Evolutionary conservation across 805 yeast species (phyloP), one percentile per base, ranked within the genome.

Genomic region (Kazachstania africana): DNA sequence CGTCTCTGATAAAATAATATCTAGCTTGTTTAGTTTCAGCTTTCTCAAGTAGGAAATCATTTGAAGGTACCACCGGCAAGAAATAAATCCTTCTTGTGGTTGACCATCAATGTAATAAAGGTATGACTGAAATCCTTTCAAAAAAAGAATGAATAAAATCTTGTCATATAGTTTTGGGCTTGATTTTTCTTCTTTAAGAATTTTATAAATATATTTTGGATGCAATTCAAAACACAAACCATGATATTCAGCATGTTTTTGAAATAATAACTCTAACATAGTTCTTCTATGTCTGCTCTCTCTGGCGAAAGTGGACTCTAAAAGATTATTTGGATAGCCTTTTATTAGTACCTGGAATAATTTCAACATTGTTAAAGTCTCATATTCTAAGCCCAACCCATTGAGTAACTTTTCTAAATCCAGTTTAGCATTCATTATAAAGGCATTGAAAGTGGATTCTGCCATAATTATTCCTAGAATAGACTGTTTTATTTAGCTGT

Each of bases 61-160:
- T 27, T 44, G 47, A 15, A 47, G 26, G 19, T 41, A 40, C 46
- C 49, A 44, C 8, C 46, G 37, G 24, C 42, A 44, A 2, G 29
- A 30, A 15, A 29, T 34, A 27, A 47, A 41, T 2, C 42, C 43
- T 12, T 37, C 32, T 16, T 29, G 29, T 24, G 35, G 40, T 3
- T 41, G 35, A 4, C 34, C 24, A 29, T 43, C 40, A 24, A 24
- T 9, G 8, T 8, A n/a, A 8, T 23, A 8, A 9, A 6, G 6
- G n/a, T n/a, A 23, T 23, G 25, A 6, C 22, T 19, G 9, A 19
- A 19, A 8, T 19, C 22, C 22, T 19, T 19, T 19, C 6, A 10
- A 19, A 19, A 19, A 8, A 8, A 19, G 6, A 8, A 19, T 19
- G 10, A 19, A 10, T 8, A 19, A 8, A 8, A 19, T 6, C 10